Base-by-base conservation (phyloP, 1,284 basidiomycete species). In the Uromyces viciae-fabae region DNA sequence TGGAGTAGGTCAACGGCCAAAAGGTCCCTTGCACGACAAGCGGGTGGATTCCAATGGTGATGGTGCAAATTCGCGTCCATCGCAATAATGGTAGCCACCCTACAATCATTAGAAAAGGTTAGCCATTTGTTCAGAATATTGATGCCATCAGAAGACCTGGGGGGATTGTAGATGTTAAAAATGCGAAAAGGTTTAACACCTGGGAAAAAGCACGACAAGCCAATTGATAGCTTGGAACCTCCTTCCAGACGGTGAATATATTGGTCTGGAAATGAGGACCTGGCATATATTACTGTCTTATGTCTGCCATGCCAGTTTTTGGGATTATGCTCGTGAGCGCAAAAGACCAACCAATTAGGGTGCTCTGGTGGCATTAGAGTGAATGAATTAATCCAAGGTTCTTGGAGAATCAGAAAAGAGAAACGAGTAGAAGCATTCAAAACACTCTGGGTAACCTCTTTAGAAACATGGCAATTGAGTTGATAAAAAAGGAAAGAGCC, bases 321-420 rank as follows among this genome's bases (percentile, higher is more conserved):
- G 11, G 73, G 49, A 15, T 25, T 58, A 28, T 60, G 40, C 38
- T 75, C 28, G 52, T n/a, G 54, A 1, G 71, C 71, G 2, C 14
- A 11, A 22, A 54, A 36, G 11, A 31, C 9, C 1, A 36, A 36
- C 73, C 52, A 54, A 15, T 22, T 42, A 17, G 3, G 54, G 19
- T 40, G 73, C 19, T 33, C 38, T 15, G 31, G 49, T n/a, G n/a
- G 46, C 17, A 36, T 60, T 11, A 42, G 19, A 22, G 17, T 38
- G 17, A 60, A 31, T 9, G 56, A 38, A 25, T 75, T 58, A 22
- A 75, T 19, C 73, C 73, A 75, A 4, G 52, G 73, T 75, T 75
- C 73, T 42, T 75, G 73, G 2, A 75, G 28, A 25, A 60, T 1
- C 2, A 75, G 33, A n/a, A 42, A 25, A 71, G 25, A 38, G 54